Base-by-base conservation (phyloP, 768 basidiomycete species). In the Kwoniella dendrophila region DNA sequence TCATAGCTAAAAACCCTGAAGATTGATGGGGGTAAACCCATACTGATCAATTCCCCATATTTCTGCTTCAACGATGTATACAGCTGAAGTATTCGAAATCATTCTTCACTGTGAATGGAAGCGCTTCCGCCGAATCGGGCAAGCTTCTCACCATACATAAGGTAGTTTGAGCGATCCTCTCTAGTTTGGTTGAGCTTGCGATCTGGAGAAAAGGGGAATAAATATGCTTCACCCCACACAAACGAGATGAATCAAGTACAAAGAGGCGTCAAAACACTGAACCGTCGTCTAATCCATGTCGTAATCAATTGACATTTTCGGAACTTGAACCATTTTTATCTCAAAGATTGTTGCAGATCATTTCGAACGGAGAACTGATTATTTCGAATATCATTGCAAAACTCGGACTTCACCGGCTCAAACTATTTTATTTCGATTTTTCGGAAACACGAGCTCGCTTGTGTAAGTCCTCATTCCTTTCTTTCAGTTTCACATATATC, bases 381-480 rank as follows among this genome's bases (percentile, higher is more conserved):
- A 51, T 51, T 51, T 51, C 49, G 49, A 51, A 51, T 48, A 48
- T 51, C 32, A 18, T 34, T 14, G n/a, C n/a, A n/a, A n/a, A n/a
- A n/a, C n/a, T 51, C 29, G 27, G 49, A 24, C 24, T 16, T 51
- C 34, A 30, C 34, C 49, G 49, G 49, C 30, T 51, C 49, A 34
- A 36, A n/a, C 30, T 32, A 51, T 33, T 51, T 51, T 33, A 18
- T 26, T 51, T 51, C 22, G 22, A 51, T 48, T 48, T 48, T 48
- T 48, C 45, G 10, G 10, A n/a, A 14, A 33, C 6, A 14, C 43
- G 12, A 51, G 30, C 49, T 51, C 49, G 49, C 49, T 51, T 51
- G 49, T 8, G 34, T 24, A 22, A n/a, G n/a, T 24, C n/a, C 14
- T 27, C n/a, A 20, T 12, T n/a, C 49, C 18, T 51, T 5, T 32